Evolutionary conservation across 1,284 basidiomycete genomes (phyloP).

Genomic region (Amylostereum areolatum): DNA sequence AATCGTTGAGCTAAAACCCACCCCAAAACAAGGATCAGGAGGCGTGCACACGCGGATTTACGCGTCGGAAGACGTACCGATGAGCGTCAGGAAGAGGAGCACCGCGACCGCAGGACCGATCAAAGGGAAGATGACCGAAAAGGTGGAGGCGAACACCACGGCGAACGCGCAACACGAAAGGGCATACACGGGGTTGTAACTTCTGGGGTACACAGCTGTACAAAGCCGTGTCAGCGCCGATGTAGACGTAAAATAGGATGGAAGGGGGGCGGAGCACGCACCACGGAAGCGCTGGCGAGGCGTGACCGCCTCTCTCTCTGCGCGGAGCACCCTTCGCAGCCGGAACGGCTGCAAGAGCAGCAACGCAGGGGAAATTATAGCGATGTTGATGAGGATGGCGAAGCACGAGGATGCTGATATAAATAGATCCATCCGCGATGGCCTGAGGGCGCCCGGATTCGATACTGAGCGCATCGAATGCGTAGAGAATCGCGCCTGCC

Average conservation of each 20-base stretch:
- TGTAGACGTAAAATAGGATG: not conserved
- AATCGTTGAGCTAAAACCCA: constrained; percentile 57
- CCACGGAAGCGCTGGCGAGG: constrained; percentile 77
- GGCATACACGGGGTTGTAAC: constrained; percentile 63
- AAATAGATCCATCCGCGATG: constrained; percentile 66
- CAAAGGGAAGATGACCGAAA: constrained; percentile 69
- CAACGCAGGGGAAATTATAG: constrained; percentile 64
- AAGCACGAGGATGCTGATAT: constrained; percentile 65
- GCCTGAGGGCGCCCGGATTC: constrained; percentile 34
- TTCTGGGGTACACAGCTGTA: constrained; percentile 67
- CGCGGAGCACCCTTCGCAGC: constrained; percentile 48
- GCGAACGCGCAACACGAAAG: constrained; percentile 62
- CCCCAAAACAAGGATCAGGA: not conserved
- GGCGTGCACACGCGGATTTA: not conserved
- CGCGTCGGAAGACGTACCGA: constrained; percentile 41
- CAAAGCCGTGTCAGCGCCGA: not conserved
- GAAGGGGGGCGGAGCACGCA: constrained; percentile 26
- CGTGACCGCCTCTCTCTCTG: constrained; percentile 55
- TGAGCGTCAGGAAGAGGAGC: constrained; percentile 60
- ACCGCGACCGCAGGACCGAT: constrained; percentile 66
- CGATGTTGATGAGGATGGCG: constrained; percentile 59
- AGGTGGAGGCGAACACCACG: constrained; percentile 66
- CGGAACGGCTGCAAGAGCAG: constrained; percentile 64
- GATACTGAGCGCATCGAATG: constrained; percentile 49
- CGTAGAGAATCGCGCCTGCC: constrained; percentile 63